Evolutionary conservation across 78 protist genomes (phyloP).

Genomic region (Dictyostelium capitatum): DNA sequence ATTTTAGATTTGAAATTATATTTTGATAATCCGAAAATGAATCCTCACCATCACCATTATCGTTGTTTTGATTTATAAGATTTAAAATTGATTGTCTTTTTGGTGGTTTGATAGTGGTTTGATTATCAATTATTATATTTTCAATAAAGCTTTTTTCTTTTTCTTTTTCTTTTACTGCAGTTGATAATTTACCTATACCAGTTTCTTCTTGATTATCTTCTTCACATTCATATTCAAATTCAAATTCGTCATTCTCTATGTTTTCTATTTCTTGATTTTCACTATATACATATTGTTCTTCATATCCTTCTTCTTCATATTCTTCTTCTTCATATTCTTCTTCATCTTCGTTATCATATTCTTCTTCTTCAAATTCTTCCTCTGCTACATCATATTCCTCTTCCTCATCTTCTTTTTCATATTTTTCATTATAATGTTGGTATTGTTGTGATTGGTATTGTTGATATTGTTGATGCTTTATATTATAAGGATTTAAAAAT

Average conservation of each 20-base stretch:
- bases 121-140: background rate
- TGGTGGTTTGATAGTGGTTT: background rate
- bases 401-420: background rate
- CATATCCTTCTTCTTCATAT: background rate
- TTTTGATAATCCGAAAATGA: background rate
- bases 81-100: slow-evolving; percentile 1
- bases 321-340: background rate
- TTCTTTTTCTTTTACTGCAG: background rate
- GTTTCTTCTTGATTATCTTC: background rate
- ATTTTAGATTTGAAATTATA: background rate
- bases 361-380: background rate
- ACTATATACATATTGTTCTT: background rate
- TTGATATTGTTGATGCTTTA: background rate
- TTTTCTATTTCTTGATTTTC: background rate
- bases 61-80: background rate
- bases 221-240: background rate
- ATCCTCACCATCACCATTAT: background rate
- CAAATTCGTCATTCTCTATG: background rate
- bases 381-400: background rate
- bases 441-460: background rate
- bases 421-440: background rate
- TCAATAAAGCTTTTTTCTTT: background rate
- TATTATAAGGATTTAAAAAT: slow-evolving; percentile 28
- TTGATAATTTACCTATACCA: background rate
- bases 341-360: background rate